Percentiles rank a stretch among this genome's conserved stretches.
These are phyloP conservation scores for Globisporangium apiculatum DNA, from an alignment of 352 stramenopile genomes.

Conservation along the genomic window DNA sequence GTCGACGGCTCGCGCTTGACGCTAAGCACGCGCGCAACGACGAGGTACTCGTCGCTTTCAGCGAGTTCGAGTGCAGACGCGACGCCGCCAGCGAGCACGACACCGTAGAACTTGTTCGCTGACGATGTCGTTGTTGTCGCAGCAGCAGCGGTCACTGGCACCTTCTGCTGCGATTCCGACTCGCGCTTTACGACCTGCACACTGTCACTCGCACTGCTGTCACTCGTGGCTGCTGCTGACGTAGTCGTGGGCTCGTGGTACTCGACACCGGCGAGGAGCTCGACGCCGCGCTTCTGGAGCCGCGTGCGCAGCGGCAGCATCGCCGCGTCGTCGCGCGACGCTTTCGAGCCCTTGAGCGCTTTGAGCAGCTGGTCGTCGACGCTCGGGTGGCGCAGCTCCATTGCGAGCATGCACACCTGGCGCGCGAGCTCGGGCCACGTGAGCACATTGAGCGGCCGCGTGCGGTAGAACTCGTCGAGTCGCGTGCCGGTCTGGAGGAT, in stretches of 20 bases:
- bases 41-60: slow-evolving; percentile 30
- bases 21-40: slow-evolving; percentile 27
- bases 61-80: slow-evolving; percentile 27
- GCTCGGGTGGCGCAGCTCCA: slow-evolving; percentile 65
- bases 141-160: slow-evolving; percentile 2
- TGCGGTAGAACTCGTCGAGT: slow-evolving; percentile 65
- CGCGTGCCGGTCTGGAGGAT: slow-evolving; percentile 61
- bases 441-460: slow-evolving; percentile 64
- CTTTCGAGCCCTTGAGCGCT: slow-evolving; percentile 65
- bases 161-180: neutral
- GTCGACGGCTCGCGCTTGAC: slow-evolving; percentile 1
- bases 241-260: slow-evolving; percentile 29
- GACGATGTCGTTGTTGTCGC: slow-evolving; percentile 1
- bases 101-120: slow-evolving; percentile 34
- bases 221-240: neutral
- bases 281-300: slow-evolving; percentile 28
- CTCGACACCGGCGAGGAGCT: slow-evolving; percentile 43
- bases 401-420: slow-evolving; percentile 63
- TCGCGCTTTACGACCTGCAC: neutral
- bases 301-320: slow-evolving; percentile 40
- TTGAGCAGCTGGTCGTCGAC: slow-evolving; percentile 69
- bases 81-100: slow-evolving; percentile 35
- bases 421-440: slow-evolving; percentile 79
- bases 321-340: slow-evolving; percentile 59
- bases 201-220: neutral